phyloP scores from a whole-genome alignment of 768 basidiomycete genomes.

The Termitomyces sp. region DNA sequence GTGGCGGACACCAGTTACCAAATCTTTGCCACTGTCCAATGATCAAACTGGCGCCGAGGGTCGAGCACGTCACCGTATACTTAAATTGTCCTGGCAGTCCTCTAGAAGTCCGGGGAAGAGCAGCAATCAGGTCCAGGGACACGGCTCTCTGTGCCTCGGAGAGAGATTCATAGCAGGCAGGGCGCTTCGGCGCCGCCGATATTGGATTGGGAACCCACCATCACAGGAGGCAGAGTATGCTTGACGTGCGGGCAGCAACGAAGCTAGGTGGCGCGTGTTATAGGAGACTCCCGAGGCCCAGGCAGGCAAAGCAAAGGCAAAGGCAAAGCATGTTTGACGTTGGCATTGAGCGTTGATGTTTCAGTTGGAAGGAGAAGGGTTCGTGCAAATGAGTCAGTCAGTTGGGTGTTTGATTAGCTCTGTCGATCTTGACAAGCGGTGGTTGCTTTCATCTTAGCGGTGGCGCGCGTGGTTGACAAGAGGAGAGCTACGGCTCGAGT shows the following conservation, averaged over 20 bases:
- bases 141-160: not conserved
- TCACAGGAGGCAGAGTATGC: not conserved
- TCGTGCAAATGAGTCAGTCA: not conserved
- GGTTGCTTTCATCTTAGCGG: not conserved
- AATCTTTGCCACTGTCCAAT: not conserved
- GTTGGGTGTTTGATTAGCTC: not conserved
- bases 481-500: not conserved
- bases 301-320: not conserved
- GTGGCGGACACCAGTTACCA: not conserved
- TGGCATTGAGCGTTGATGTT: not conserved
- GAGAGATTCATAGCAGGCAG: not conserved
- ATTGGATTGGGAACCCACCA: not conserved
- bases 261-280: not conserved
- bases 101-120: not conserved
- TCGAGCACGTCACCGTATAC: not conserved
- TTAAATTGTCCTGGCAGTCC: not conserved
- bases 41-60: not conserved
- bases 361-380: not conserved
- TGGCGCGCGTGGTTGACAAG: not conserved
- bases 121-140: conserved; percentile 2
- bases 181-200: not conserved
- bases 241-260: not conserved
- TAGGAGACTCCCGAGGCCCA: not conserved
- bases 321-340: conserved; percentile 1
- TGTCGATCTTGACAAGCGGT: conserved; percentile 1